Evolutionary conservation across 208 protist species (phyloP).

Genomic region (Crithidia fasciculata): DNA sequence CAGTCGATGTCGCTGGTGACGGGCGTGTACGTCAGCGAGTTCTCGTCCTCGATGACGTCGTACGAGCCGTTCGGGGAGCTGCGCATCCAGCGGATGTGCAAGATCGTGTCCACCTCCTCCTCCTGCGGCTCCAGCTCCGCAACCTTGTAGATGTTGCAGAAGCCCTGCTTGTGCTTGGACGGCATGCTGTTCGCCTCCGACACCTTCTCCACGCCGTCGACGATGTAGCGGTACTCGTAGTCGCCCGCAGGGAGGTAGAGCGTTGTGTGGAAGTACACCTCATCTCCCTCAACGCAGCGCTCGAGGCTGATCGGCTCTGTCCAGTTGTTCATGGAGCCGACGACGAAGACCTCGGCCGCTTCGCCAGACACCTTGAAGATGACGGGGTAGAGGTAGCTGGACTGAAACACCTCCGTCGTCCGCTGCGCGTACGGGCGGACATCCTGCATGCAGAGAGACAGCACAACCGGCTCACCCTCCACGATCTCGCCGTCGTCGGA

Average conservation of each 20-base stretch:
- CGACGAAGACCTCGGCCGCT: constrained; percentile 90
- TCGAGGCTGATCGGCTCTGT: constrained; percentile 90
- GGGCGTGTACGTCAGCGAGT: constrained; percentile 80
- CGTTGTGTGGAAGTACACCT: constrained; percentile 92
- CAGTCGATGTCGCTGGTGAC: constrained; percentile 76
- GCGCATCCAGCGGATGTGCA: constrained; percentile 93
- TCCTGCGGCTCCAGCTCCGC: constrained; percentile 65
- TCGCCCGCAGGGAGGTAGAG: constrained; percentile 90
- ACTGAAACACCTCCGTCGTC: constrained; percentile 87
- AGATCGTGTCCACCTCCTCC: constrained; percentile 88
- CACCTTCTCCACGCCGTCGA: constrained; percentile 91
- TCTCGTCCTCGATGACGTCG: constrained; percentile 89
- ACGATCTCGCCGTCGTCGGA: constrained; percentile 66
- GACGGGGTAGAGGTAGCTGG: constrained; percentile 85
- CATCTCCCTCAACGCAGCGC: constrained; percentile 67
- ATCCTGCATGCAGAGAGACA: constrained; percentile 93
- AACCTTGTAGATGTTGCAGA: constrained; percentile 90
- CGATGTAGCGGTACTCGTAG: constrained; percentile 95
- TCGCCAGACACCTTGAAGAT: constrained; percentile 91
- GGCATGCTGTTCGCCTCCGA: constrained; percentile 80
- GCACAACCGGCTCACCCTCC: constrained; percentile 80
- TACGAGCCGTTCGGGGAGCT: constrained; percentile 74
- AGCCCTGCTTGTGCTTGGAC: constrained; percentile 88
- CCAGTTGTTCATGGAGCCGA: constrained; percentile 94
- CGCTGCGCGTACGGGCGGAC: constrained; percentile 80